Conservation (phyloP, 2,329 filamentous ascomycete species). For the Colletotrichum brevisporum region DNA sequence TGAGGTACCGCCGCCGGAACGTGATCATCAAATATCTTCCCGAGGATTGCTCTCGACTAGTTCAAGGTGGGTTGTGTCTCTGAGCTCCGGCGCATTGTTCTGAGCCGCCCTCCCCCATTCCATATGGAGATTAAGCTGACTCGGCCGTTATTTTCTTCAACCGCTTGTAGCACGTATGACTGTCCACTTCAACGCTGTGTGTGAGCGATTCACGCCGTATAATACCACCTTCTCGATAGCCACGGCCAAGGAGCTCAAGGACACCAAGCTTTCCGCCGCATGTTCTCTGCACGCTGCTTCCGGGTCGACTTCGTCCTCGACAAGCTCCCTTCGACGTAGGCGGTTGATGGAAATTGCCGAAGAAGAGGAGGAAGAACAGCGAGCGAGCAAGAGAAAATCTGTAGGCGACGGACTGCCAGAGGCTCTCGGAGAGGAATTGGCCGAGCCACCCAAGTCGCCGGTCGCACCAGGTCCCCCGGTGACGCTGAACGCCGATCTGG, state of each 20-base stretch:
- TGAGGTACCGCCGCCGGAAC: conserved; percentile 90
- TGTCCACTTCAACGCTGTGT: conserved; percentile 77
- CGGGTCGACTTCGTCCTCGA: conserved; percentile 87
- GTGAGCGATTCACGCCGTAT: conserved; percentile 84
- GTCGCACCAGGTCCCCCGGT: conserved; percentile 54
- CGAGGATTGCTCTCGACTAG: conserved; percentile 87
- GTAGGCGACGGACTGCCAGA: conserved; percentile 58
- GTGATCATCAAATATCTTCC: conserved; percentile 94
- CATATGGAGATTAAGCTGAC: conserved; percentile 36
- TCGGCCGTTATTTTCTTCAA: conserved; percentile 14
- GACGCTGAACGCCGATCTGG: conserved; percentile 66
- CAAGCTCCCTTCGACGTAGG: conserved; percentile 81
- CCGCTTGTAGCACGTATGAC: conserved; percentile 79
- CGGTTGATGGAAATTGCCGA: conserved; percentile 95
- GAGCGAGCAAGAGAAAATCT: conserved; percentile 72
- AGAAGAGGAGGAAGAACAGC: conserved; percentile 83
- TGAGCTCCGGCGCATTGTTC: conserved; percentile 19
- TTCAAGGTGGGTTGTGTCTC: conserved; percentile 80
- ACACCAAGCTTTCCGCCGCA: conserved; percentile 87
- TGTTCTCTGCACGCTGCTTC: conserved; percentile 92
- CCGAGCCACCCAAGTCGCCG: conserved; percentile 49
- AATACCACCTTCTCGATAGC: conserved; percentile 87
- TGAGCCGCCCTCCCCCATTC: conserved; percentile 27
- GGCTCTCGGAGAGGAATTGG: conserved; percentile 44
- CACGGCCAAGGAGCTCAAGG: conserved; percentile 83